Evolutionary conservation across 116 monocot species (phyloP), one percentile per base, ranked within the genome.

Genomic region (Posidonia oceanica): DNA sequence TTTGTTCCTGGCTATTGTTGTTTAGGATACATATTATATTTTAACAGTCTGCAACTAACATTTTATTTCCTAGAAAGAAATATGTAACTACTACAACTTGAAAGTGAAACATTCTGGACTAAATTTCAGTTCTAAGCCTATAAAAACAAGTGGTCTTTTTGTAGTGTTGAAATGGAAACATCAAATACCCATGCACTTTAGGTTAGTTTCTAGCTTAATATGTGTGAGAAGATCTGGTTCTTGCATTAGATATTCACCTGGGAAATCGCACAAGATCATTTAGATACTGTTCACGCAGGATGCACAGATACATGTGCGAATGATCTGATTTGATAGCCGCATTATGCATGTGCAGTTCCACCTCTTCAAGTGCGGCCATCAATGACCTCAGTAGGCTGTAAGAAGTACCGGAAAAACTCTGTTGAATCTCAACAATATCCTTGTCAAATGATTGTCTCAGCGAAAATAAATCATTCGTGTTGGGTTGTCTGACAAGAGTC

Each of bases 291-390:
- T 84, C 98, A 18, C 84, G 71, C 59, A 93, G 66, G 54, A 98
- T 76, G 59, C 93, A 98, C 36, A 98, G 79, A 72, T 98, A 98
- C 98, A 98, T 98, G 64, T 98, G 98, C 2, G 87, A 78, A 66
- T 93, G 90, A 73, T 93, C 90, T 44, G 93, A 90, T 81, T 88
- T 88, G 60, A 78, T 75, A 21, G 79, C 80, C 37, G 83, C 76
- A 76, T 75, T 96, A 78, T 98, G 98, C 21, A 76, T 72, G 76
- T 86, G 87, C 51, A 98, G 75, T 69, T 98, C 98, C 69, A 98
- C 75, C 71, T 98, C 98, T 75, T 98, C 98, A 41, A 98, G 75
- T 13, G 93, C 98, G 54, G 74, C 78, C 76, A 81, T 81, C 55
- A 89, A 57, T 21, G 93, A 98, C 68, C 85, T 92, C 55, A 90